Evolutionary conservation across 1,284 basidiomycete species (phyloP), one percentile per base, ranked within the genome.

Genomic region (Agroathelia rolfsii): DNA sequence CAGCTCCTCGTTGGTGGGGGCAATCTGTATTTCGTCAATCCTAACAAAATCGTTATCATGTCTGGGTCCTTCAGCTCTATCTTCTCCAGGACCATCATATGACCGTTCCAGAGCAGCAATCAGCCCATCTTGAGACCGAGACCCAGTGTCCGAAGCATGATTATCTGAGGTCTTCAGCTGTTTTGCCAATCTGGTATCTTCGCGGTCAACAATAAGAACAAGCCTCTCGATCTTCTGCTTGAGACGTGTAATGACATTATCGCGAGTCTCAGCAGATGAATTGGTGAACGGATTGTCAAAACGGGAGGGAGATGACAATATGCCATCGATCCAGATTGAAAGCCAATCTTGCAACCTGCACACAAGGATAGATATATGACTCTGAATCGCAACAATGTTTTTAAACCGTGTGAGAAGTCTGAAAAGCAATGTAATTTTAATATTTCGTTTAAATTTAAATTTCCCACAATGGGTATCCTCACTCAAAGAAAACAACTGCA

Each of bases 31-130:
- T 3, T 70, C 51, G 3, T 44, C 32, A n/a, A 84, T 72, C 19
- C 70, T 59, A 11, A 56, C 48, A 19, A 54, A 57, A 44, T 85
- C 80, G 36, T 84, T 83, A 42, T 82, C 69, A 39, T 83, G 77
- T 3, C 78, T 60, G 1, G 67, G 63, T 3, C 76, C 78, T 0
- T 56, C 57, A 4, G 39, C 27, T 1, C 72, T 65, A 2, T 66
- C 45, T 1, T 49, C 49, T 6, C 77, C 77, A 0, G 77, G 77
- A n/a, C 68, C 68, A 30, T 72, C 66, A 41, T 71, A 75, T 24
- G 47, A 55, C 26, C 55, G 55, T 10, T 47, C 43, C 7, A 72
- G 50, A 3, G 61, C 56, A 14, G 58, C 55, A 3, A 61, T 37
- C n/a, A 64, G 36, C 4, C 47, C 56, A 26, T 58, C 60, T 28